A percentile compares a stretch with the other conserved stretches of the same genome.
These are phyloP conservation scores for Podaxis mareebaensis DNA, from an alignment of 768 basidiomycete species.

Conservation along the genomic window DNA sequence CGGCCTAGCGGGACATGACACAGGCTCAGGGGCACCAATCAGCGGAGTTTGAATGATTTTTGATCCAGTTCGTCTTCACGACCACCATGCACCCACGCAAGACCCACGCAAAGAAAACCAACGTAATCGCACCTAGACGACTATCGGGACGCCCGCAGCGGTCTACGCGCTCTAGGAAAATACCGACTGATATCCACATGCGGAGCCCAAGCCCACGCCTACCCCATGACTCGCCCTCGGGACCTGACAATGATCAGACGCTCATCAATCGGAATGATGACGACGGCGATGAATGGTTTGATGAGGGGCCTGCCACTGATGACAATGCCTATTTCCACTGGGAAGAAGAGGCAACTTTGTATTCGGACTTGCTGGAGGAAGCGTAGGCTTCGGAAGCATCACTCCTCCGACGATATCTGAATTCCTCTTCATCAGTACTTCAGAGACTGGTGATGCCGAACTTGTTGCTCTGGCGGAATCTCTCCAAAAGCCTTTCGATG, in stretches of 20 bases:
- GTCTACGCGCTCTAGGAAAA: neutral
- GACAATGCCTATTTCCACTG: slow-evolving; percentile 40
- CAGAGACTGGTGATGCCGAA: slow-evolving; percentile 30
- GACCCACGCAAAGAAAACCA: neutral
- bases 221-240: slow-evolving; percentile 12
- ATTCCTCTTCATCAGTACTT: slow-evolving; percentile 23
- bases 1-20: neutral
- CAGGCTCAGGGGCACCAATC: slow-evolving; percentile 21
- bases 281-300: slow-evolving; percentile 19
- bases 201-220: slow-evolving; percentile 1
- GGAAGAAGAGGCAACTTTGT: slow-evolving; percentile 54
- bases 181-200: neutral
- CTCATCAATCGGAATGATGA: slow-evolving; percentile 17
- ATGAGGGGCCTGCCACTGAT: slow-evolving; percentile 28
- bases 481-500: slow-evolving; percentile 42
- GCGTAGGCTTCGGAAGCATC: slow-evolving; percentile 29
- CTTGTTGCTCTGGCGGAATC: slow-evolving; percentile 38
- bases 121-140: neutral
- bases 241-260: slow-evolving; percentile 16
- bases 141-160: neutral
- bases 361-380: slow-evolving; percentile 48
- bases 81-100: slow-evolving; percentile 20
- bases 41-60: slow-evolving; percentile 44
- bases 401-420: slow-evolving; percentile 19
- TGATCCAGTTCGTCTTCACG: slow-evolving; percentile 16